A percentile compares a stretch with the other conserved stretches of the same genome.
These are phyloP conservation scores for Scopulariopsis brevicaulis DNA, from an alignment of 2,329 filamentous ascomycete genomes.

Conservation along the genomic window DNA sequence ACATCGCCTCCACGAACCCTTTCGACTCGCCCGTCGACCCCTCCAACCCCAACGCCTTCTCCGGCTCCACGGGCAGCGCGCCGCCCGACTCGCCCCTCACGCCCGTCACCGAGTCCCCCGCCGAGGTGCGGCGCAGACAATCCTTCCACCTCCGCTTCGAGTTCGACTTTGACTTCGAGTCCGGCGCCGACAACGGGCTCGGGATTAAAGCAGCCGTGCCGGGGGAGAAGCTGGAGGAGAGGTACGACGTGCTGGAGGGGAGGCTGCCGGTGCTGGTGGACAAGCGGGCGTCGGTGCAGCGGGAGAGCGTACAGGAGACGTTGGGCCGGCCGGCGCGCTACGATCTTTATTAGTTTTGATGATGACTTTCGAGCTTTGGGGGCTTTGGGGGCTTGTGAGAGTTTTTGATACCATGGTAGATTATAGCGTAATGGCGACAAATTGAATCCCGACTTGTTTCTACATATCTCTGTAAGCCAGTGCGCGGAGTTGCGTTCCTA, in stretches of 20 bases:
- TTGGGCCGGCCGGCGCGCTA: not conserved
- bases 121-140: not conserved
- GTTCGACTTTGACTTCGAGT: not conserved
- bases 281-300: not conserved
- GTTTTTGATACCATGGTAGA: not conserved
- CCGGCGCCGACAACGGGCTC: not conserved
- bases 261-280: not conserved
- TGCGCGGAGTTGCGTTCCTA: too few species aligned
- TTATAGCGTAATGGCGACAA: not conserved
- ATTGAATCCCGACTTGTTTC: not conserved
- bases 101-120: not conserved
- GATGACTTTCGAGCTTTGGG: not conserved
- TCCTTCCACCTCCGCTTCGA: not conserved
- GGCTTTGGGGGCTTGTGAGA: too few species aligned
- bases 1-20: conserved; percentile 8
- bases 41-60: not conserved
- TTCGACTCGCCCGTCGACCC: conserved; percentile 1
- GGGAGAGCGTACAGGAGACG: not conserved
- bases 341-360: not conserved
- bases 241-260: not conserved
- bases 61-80: too few species aligned
- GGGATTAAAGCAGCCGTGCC: not conserved
- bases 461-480: too few species aligned
- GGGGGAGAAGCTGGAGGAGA: not conserved
- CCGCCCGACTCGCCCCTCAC: not conserved